Percentiles rank a stretch among this genome's conserved stretches.
These are phyloP conservation scores for Medicago lupulina DNA, from an alignment of 306 rosid species.

Conservation along the genomic window DNA sequence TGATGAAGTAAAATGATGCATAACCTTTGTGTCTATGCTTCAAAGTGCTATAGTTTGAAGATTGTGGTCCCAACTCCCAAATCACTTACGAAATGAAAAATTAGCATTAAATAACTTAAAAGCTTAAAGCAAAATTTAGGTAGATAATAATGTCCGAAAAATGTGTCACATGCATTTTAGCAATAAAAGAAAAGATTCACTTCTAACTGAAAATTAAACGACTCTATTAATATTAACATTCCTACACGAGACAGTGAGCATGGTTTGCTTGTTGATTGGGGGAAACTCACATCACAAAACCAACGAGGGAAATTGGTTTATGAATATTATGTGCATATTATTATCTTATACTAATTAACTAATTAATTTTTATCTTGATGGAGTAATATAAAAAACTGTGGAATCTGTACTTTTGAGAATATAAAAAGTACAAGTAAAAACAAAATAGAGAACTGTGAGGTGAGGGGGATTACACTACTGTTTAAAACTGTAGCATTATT, in stretches of 20 bases:
- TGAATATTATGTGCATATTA: too few species aligned
- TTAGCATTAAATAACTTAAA: slow-evolving; percentile 9
- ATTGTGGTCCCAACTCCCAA: slow-evolving; percentile 39
- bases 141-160: slow-evolving; percentile 21
- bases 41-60: slow-evolving; percentile 6
- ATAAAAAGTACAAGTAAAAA: slow-evolving; percentile 44
- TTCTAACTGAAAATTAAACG: neutral
- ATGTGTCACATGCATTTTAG: neutral
- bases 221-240: slow-evolving; percentile 14
- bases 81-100: neutral
- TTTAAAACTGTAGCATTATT: slow-evolving; percentile 19
- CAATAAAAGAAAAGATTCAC: slow-evolving; percentile 6
- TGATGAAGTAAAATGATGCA: slow-evolving; percentile 5
- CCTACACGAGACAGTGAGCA: neutral
- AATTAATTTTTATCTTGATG: too few species aligned
- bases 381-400: neutral
- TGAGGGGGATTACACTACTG: slow-evolving; percentile 36
- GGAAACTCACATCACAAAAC: neutral
- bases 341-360: too few species aligned
- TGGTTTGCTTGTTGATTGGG: slow-evolving; percentile 19
- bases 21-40: neutral
- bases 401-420: slow-evolving; percentile 25
- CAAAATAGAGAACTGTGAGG: slow-evolving; percentile 36
- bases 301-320: slow-evolving; percentile 21
- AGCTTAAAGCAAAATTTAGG: neutral